phyloP scores from a whole-genome alignment of 1,139 yeast genomes.

The Candida freyschussii region DNA sequence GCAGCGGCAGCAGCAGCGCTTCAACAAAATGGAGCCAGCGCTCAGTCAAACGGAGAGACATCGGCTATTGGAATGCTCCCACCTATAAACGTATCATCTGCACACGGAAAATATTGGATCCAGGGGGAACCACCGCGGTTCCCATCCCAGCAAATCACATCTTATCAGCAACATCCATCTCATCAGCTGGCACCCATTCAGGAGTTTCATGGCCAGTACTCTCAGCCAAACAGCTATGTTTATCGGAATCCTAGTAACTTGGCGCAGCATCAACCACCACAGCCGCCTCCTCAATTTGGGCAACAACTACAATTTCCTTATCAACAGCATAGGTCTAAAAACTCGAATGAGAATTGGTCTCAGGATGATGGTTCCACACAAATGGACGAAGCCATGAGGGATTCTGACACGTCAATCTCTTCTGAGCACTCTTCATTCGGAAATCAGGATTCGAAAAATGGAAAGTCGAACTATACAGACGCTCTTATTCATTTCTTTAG shows the following conservation, averaged over 20 bases:
- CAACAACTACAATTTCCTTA: constrained; percentile 23
- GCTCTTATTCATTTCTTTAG: constrained; percentile 58
- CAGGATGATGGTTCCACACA: constrained; percentile 30
- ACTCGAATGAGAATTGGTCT: constrained; percentile 36
- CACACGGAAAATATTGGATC: neutral
- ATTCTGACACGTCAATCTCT: constrained; percentile 37
- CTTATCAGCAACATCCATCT: constrained; percentile 6
- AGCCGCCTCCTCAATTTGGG: constrained; percentile 16
- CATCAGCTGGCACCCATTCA: constrained; percentile 2
- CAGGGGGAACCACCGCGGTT: constrained; percentile 1
- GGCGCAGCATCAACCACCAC: constrained; percentile 17
- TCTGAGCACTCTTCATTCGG: constrained; percentile 29
- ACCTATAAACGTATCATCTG: neutral
- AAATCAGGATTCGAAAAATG: constrained; percentile 13
- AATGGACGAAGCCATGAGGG: constrained; percentile 28
- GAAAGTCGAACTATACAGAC: constrained; percentile 41
- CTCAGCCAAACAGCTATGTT: no score
- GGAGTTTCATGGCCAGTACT: no score
- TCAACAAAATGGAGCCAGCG: constrained; percentile 8
- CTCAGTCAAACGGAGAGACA: constrained; percentile 3
- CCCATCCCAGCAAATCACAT: constrained; percentile 1
- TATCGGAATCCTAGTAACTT: no score
- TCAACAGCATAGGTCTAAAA: constrained; percentile 30
- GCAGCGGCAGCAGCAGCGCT: constrained; percentile 22
- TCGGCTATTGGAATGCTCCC: neutral